Percentiles rank a stretch among this genome's conserved stretches.
These are phyloP conservation scores for Pouteria glomerata DNA, from an alignment of 148 eudicot genomes.

Conservation along the genomic window DNA sequence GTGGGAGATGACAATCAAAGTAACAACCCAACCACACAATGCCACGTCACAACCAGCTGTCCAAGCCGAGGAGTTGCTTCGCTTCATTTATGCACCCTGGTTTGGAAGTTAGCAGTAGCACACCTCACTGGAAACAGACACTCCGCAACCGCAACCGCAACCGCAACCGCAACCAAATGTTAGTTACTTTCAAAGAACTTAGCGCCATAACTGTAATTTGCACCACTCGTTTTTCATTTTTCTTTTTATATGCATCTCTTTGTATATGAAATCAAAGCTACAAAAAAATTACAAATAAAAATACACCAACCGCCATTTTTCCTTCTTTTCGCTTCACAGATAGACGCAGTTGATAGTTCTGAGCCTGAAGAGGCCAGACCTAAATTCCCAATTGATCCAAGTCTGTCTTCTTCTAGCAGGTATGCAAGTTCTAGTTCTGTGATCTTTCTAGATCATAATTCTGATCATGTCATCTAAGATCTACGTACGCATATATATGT, in stretches of 20 bases:
- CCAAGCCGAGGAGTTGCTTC: neutral
- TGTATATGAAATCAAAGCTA: neutral
- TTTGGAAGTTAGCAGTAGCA: no score
- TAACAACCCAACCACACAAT: neutral
- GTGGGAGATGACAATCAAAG: neutral
- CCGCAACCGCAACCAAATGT: neutral
- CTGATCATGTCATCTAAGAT: no score
- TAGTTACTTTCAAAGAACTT: neutral
- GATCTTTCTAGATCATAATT: no score
- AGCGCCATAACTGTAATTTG: conserved; percentile 12
- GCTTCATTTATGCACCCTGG: no score
- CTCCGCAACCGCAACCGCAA: no score
- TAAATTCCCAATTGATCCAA: no score
- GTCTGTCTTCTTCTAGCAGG: no score
- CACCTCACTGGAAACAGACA: no score
- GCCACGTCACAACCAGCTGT: neutral
- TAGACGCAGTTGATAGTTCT: neutral
- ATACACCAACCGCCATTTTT: conserved; percentile 2
- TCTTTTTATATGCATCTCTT: neutral
- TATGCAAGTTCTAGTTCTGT: no score
- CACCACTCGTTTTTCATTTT: conserved; percentile 4
- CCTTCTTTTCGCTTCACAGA: neutral
- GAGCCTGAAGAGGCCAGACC: neutral
- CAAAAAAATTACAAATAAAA: neutral
- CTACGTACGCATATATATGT: neutral